Evolutionary conservation across 345 rosid genomes (phyloP).

Genomic region (thale cress (Arabidopsis thaliana)): DNA sequence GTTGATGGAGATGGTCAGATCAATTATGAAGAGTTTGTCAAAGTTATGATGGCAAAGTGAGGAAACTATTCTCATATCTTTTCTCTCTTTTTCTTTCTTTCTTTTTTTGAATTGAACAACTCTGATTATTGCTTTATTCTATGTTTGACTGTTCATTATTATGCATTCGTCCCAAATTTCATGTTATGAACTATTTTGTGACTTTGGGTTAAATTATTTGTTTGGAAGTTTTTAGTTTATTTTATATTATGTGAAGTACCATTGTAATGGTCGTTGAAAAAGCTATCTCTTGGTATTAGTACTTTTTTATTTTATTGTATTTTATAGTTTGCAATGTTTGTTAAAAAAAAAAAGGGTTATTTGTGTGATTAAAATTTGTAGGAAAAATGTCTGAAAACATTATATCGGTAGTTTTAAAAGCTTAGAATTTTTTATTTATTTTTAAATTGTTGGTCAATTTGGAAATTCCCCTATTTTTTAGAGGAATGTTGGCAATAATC

Average conservation of each 20-base stretch:
- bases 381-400: no score
- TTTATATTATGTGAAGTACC: background rate
- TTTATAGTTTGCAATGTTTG: no score
- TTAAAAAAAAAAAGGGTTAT: no score
- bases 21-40: slow-evolving; percentile 51
- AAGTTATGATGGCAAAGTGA: slow-evolving; percentile 55
- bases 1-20: slow-evolving; percentile 53
- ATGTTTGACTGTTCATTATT: slow-evolving; percentile 17
- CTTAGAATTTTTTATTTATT: no score
- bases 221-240: background rate
- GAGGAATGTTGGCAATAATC: no score
- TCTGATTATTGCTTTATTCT: background rate
- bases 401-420: no score
- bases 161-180: slow-evolving; percentile 7
- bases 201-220: slow-evolving; percentile 16
- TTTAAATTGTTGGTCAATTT: no score
- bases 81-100: background rate
- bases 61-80: slow-evolving; percentile 1
- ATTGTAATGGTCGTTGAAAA: background rate
- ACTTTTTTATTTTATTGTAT: background rate
- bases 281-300: background rate
- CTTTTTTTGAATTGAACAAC: background rate
- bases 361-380: no score
- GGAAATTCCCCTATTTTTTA: no score
- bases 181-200: slow-evolving; percentile 19